These are phyloP conservation scores for Dactylellina cionopaga DNA, from an alignment of 2,329 filamentous ascomycete species.

Conservation along the genomic window DNA sequence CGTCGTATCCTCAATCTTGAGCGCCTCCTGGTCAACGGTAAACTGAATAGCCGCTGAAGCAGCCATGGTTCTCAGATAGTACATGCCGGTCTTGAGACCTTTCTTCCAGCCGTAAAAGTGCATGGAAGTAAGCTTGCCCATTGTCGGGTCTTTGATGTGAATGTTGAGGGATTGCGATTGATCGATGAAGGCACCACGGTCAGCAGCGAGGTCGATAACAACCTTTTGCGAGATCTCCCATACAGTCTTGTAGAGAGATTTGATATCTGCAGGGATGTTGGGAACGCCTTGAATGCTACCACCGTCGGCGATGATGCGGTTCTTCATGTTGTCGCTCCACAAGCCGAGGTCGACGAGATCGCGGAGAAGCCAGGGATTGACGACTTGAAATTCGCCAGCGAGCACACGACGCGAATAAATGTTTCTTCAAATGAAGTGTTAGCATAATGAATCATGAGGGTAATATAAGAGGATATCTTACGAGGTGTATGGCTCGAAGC, in stretches of 20 bases:
- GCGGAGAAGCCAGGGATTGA: slow-evolving; percentile 98
- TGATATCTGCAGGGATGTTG: slow-evolving; percentile 95
- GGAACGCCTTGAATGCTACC: slow-evolving; percentile 97
- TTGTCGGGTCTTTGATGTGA: slow-evolving; percentile 98
- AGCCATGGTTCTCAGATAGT: slow-evolving; percentile 98
- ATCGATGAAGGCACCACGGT: slow-evolving; percentile 95
- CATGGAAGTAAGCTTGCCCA: slow-evolving; percentile 99
- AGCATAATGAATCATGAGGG: not conserved
- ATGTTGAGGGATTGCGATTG: slow-evolving; percentile 99
- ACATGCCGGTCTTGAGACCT: slow-evolving; percentile 99
- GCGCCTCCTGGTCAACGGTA: slow-evolving; percentile 95
- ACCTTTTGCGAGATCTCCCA: slow-evolving; percentile 98
- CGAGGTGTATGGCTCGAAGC: slow-evolving; percentile 99
- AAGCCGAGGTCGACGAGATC: slow-evolving; percentile 97
- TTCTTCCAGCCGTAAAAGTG: slow-evolving; percentile 99
- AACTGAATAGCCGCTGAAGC: slow-evolving; percentile 98
- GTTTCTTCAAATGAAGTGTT: slow-evolving; percentile 67
- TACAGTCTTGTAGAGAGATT: slow-evolving; percentile 98
- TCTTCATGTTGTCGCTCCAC: slow-evolving; percentile 99
- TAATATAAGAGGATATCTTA: slow-evolving; percentile 21
- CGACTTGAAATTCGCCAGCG: slow-evolving; percentile 98
- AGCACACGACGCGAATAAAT: slow-evolving; percentile 99
- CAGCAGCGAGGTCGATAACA: slow-evolving; percentile 96
- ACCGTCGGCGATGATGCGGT: slow-evolving; percentile 96
- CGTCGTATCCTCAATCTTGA: slow-evolving; percentile 85